Percentiles rank a stretch among this genome's conserved stretches.
Conservation (phyloP, 345 rosid species). For the Heritiera littoralis region DNA sequence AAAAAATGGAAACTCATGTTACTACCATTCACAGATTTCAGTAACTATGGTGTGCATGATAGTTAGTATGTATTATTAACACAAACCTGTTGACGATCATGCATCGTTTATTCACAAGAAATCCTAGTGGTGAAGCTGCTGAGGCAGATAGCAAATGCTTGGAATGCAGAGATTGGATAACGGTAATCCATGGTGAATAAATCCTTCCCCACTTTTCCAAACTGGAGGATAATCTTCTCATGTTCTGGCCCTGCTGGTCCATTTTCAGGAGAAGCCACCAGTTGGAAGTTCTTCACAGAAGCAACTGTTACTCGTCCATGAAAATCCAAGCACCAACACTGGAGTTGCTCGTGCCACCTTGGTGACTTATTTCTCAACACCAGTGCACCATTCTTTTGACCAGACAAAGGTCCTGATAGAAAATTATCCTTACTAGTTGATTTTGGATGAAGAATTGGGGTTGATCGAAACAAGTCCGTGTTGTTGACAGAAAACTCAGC, state of each 20-base stretch:
- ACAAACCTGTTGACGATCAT: constrained; percentile 28
- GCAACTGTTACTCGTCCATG: constrained; percentile 79
- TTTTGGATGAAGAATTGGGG: constrained; percentile 47
- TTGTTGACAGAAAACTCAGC: constrained; percentile 34
- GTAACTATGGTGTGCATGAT: no score
- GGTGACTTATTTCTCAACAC: constrained; percentile 70
- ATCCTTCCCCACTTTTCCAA: constrained; percentile 80
- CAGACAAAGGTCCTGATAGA: constrained; percentile 32
- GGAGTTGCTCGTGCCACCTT: constrained; percentile 80
- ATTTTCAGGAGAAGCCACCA: constrained; percentile 52
- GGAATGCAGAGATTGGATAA: constrained; percentile 74
- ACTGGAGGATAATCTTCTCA: constrained; percentile 65
- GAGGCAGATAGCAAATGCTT: constrained; percentile 76
- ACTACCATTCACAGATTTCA: not conserved
- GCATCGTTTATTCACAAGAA: constrained; percentile 72
- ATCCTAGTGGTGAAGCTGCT: constrained; percentile 78
- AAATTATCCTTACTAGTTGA: constrained; percentile 42
- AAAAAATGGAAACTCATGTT: not conserved
- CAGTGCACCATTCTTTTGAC: constrained; percentile 40
- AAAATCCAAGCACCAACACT: constrained; percentile 80
- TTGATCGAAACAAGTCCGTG: constrained; percentile 34
- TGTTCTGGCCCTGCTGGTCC: constrained; percentile 45
- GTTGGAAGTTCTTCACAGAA: constrained; percentile 75
- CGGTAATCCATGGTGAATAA: constrained; percentile 78
- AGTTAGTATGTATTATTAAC: not conserved